phyloP scores from a whole-genome alignment of 1,139 yeast genomes.

The Lipomyces yarrowii region DNA sequence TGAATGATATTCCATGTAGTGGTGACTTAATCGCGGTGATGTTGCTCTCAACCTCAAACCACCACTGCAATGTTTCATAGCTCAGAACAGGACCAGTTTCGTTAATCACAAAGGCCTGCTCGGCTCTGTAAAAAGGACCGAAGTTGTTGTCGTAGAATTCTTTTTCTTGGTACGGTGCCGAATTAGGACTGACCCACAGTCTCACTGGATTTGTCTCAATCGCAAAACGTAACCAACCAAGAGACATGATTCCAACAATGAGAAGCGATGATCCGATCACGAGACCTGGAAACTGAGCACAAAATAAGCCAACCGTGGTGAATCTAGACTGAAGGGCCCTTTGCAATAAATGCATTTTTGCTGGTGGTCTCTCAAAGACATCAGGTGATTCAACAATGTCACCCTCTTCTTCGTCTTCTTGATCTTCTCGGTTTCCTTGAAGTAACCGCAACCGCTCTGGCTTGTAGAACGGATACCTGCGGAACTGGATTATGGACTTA shows the following conservation, averaged over 20 bases:
- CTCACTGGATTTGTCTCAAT: constrained; percentile 80
- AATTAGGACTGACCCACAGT: constrained; percentile 85
- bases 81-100: constrained; percentile 63
- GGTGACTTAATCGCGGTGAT: constrained; percentile 43
- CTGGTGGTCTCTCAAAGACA: constrained; percentile 28
- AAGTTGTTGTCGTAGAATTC: constrained; percentile 73
- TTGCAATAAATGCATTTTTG: constrained; percentile 49
- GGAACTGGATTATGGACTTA: constrained; percentile 31
- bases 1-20: constrained; percentile 37
- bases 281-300: constrained; percentile 60
- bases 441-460: constrained; percentile 32
- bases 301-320: constrained; percentile 55
- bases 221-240: constrained; percentile 56
- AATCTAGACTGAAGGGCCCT: constrained; percentile 50
- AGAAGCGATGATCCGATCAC: constrained; percentile 54
- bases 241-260: constrained; percentile 52
- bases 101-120: constrained; percentile 78
- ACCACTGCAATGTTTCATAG: constrained; percentile 78
- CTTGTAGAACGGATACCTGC: constrained; percentile 19
- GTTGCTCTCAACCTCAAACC: constrained; percentile 74
- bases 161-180: constrained; percentile 72
- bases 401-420: constrained; percentile 39
- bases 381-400: constrained; percentile 37
- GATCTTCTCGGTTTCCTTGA: constrained; percentile 31
- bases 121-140: constrained; percentile 90